phyloP scores from a whole-genome alignment of 2,329 filamentous ascomycete species.

The Camptophora hylomeconis region DNA sequence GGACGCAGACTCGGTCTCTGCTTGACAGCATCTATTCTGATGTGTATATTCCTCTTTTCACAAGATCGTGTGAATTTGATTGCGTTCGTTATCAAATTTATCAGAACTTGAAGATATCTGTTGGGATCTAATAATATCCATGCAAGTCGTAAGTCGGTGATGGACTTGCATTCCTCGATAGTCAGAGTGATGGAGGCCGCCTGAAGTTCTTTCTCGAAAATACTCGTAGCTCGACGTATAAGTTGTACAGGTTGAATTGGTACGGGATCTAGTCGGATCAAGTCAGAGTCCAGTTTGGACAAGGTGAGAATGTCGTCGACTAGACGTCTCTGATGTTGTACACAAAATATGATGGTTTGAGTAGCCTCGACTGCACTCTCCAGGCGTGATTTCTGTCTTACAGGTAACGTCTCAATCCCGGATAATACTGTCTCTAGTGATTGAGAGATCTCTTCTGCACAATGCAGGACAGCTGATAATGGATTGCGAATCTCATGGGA shows the following conservation, averaged over 20 bases:
- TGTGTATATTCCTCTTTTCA: slow-evolving; percentile 30
- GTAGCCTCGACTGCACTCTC: slow-evolving; percentile 55
- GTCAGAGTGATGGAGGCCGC: slow-evolving; percentile 3
- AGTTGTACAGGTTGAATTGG: slow-evolving; percentile 54
- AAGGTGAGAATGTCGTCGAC: slow-evolving; percentile 60
- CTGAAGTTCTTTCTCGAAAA: slow-evolving; percentile 60
- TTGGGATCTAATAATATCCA: slow-evolving; percentile 48
- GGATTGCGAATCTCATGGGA: slow-evolving; percentile 43
- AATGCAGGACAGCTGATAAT: slow-evolving; percentile 43
- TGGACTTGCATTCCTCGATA: slow-evolving; percentile 21
- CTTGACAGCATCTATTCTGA: slow-evolving; percentile 36
- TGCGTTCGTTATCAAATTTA: slow-evolving; percentile 48
- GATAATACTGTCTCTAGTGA: too few relatives aligned
- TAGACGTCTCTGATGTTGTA: slow-evolving; percentile 65
- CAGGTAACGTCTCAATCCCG: too few relatives aligned
- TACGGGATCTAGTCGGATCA: slow-evolving; percentile 55
- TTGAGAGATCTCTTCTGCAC: slow-evolving; percentile 50
- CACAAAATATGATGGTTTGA: slow-evolving; percentile 62
- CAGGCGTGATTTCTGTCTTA: slow-evolving; percentile 23
- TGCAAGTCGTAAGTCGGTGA: slow-evolving; percentile 56
- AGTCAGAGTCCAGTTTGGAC: slow-evolving; percentile 61
- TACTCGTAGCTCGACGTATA: slow-evolving; percentile 54
- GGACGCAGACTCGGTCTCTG: too few relatives aligned
- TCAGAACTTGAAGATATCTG: slow-evolving; percentile 46
- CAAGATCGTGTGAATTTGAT: slow-evolving; percentile 47